Base-by-base conservation (phyloP, 2,329 filamentous ascomycete genomes). In the Neurospora sp. region DNA sequence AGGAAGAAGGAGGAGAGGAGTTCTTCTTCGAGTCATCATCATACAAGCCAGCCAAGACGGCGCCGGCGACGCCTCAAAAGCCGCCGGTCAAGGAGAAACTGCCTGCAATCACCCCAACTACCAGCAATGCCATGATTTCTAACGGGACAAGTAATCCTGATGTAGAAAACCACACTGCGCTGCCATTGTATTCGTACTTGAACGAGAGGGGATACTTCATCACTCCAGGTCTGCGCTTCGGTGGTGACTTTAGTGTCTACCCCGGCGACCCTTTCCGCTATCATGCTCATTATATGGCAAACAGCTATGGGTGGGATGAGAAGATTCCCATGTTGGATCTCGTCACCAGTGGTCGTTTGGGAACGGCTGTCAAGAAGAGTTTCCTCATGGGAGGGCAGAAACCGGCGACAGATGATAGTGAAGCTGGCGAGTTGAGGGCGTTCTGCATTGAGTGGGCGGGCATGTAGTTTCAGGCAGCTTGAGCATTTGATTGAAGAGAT, bases 401-500 rank as follows among this genome's bases (percentile, higher is more conserved):
- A 69, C 76, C 79, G 66, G 74, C 75, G 17, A 78, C 77, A 12
- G 72, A 75, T 36, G 74, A 75, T 28, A 68, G 33, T 28, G 39
- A 76, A 46, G 79, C 82, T 40, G 78, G 77, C 11, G 74, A 78
- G 17, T 83, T 95, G 28, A 86, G 92, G 74, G 87, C 91, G 0
- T 97, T 97, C 77, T 94, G 91, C 74, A 87, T 97, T 68, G 94
- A 97, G 81, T 97, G 94, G 95, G 94, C 92, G 68, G 93, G 92
- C 38, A 96, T 97, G 90, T 97, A 86, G 73, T 17, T n/a, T 2
- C 5, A 11, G 23, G 8, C 5, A 19, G 67, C 12, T 40, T 23
- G 38, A 41, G 23, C 46, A 17, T 71, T 66, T 15, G 28, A 41
- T 43, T n/a, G 11, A 66, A 68, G 57, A 23, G 11, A 66, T 43